Evolutionary conservation across 2,329 filamentous ascomycete species (phyloP).

Genomic region (Colletotrichum truncatum): DNA sequence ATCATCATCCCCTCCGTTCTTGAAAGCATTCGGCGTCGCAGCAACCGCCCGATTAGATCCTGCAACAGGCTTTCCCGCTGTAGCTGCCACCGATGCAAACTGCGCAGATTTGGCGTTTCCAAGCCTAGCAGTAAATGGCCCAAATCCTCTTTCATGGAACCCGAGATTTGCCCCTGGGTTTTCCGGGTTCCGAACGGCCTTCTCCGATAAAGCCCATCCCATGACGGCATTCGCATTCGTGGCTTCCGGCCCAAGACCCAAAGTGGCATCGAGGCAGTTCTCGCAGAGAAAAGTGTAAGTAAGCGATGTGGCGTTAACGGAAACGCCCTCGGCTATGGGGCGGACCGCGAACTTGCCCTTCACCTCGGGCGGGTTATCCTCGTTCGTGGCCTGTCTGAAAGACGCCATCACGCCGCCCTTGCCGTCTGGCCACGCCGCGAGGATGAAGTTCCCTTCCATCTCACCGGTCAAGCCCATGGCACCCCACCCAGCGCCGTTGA

Average conservation of each 20-base stretch:
- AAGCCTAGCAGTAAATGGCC: conserved; percentile 40
- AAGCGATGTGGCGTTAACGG: conserved; percentile 51
- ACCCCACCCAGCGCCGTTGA: conserved; percentile 52
- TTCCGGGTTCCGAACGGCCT: conserved; percentile 33
- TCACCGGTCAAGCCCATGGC: conserved; percentile 53
- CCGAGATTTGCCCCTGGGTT: conserved; percentile 36
- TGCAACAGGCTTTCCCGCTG: conserved; percentile 44
- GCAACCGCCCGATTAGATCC: conserved; percentile 32
- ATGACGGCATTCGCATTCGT: conserved; percentile 39
- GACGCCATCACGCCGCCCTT: conserved; percentile 47
- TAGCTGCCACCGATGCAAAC: conserved; percentile 48
- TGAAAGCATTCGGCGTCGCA: conserved; percentile 27
- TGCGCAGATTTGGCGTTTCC: conserved; percentile 45
- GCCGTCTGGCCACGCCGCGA: conserved; percentile 54
- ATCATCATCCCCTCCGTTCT: conserved; percentile 25
- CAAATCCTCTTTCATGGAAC: conserved; percentile 43
- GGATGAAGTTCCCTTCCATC: conserved; percentile 55
- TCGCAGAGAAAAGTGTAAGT: conserved; percentile 57
- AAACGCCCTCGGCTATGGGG: conserved; percentile 51
- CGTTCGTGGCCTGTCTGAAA: conserved; percentile 52
- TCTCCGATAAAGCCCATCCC: conserved; percentile 46
- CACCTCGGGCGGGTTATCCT: conserved; percentile 53
- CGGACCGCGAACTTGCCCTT: conserved; percentile 49
- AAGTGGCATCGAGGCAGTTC: conserved; percentile 40
- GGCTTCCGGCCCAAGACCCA: conserved; percentile 38